Evolutionary conservation across 768 basidiomycete genomes (phyloP), one percentile per base, ranked within the genome.

Genomic region (Boletus subparvulus): DNA sequence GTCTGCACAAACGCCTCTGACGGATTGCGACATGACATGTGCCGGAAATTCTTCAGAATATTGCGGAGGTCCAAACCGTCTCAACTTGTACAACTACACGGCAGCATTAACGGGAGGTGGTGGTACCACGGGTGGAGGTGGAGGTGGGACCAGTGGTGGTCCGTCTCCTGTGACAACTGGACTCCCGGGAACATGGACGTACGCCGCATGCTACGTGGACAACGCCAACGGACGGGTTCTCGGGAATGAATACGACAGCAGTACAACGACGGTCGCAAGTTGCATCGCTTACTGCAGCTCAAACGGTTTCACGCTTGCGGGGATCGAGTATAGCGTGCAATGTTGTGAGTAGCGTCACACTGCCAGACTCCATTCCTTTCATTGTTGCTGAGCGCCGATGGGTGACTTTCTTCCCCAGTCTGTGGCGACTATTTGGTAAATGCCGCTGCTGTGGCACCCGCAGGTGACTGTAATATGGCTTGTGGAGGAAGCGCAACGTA

Each of bases 201-300:
- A 88, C 52, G 78, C 71, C 24, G 83, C 77, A 7, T 90, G 90
- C 64, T 92, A 81, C 69, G 83, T 89, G 82, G 90, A 92, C 66
- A 84, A 84, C 52, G 82, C 80, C 0, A 65, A 80, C 61, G 89
- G 90, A 13, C 86, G 88, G 12, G 74, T 85, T n/a, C 75, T 89
- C 54, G 62, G 69, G 28, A 74, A 71, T 33, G 75, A 80, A 60
- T 55, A 76, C 0, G 75, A 80, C 52, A 67, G 63, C 41, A 68
- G 58, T 45, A 56, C 61, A 9, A 73, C 77, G 59, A 93, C 91
- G 0, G 79, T 89, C 44, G 74, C 87, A 61, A 67, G 66, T 13
- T 95, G 93, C 65, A 78, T 92, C 47, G 67, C 72, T 4, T 68
- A 75, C 28, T 95, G 93, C 69, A 63, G 63, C 0, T 65, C 74